Evolutionary conservation across 352 stramenopile genomes (phyloP), one percentile per base, ranked within the genome.

Genomic region (Pythium rishiriense): DNA sequence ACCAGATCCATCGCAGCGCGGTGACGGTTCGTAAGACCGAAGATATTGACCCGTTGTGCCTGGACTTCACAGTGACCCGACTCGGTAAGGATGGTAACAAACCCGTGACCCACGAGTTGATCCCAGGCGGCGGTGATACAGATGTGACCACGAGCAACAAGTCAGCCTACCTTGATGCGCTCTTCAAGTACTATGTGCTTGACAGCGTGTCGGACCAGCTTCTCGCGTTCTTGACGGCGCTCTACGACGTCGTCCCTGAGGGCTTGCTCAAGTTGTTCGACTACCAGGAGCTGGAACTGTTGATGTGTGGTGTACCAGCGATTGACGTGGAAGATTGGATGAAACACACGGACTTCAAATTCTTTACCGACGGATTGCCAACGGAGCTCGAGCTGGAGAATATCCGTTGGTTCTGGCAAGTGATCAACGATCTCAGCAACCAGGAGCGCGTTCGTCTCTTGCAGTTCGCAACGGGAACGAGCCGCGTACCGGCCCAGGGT

Each of bases 241-340:
- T 99, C 35, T 99, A 98, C 69, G 96, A 99, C 61, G 94, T 99
- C 9, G 93, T 99, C 26, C 97, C 97, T 0, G 94, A 99, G 65
- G 88, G 93, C 17, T 73, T 99, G 39, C 77, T 99, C 26, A 98
- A 97, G 46, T 76, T 99, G 11, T 99, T 99, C 77, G 96, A 99
- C 72, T 99, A 98, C 74, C 96, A 99, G 75, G 97, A 99, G 72
- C 81, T 99, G 0, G 97, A 99, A 72, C 68, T 99, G 45, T 78
- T 99, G 4, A 97, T 99, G 84, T 99, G 96, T 75, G 97, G 96
- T 70, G 83, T 94, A 4, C 85, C 85, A 10, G 83, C 74, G 4
- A 90, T 92, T 47, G 80, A 94, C 43, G 79, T 85, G 15, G 79
- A 93, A 47, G 83, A 91, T 57, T 91, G 77, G 81, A 86, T 85